A percentile compares a stretch with the other conserved stretches of the same genome.
These are phyloP conservation scores for Eucalyptus urophylla DNA, from an alignment of 345 rosid species.

Conservation along the genomic window DNA sequence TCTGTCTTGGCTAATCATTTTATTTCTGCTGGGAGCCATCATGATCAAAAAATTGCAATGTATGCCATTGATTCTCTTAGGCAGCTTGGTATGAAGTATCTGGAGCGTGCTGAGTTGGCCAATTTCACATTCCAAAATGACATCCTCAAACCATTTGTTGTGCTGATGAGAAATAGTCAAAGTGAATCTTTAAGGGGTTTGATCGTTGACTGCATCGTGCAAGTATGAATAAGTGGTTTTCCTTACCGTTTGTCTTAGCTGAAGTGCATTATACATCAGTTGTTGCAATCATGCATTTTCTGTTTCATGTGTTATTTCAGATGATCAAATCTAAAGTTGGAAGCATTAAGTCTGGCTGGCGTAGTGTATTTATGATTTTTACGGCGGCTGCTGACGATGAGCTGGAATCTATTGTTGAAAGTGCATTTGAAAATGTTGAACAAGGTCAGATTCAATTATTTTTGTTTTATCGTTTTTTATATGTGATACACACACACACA, in stretches of 20 bases:
- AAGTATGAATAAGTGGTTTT: slow-evolving; percentile 28
- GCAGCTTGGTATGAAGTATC: slow-evolving; percentile 89
- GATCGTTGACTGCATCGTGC: slow-evolving; percentile 90
- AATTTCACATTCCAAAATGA: slow-evolving; percentile 93
- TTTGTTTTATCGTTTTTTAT: background rate
- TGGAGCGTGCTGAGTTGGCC: slow-evolving; percentile 86
- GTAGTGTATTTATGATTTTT: slow-evolving; percentile 85
- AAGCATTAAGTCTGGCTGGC: slow-evolving; percentile 94
- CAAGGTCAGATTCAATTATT: slow-evolving; percentile 33
- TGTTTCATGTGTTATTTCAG: slow-evolving; percentile 15
- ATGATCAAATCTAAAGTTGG: slow-evolving; percentile 94
- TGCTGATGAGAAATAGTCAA: slow-evolving; percentile 79
- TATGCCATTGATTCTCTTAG: slow-evolving; percentile 92
- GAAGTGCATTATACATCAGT: background rate
- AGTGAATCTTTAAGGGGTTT: slow-evolving; percentile 71
- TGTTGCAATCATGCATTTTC: background rate
- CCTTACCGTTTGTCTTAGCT: background rate
- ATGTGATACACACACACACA: background rate
- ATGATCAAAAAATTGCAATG: slow-evolving; percentile 87
- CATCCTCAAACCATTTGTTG: slow-evolving; percentile 88
- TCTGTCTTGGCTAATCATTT: slow-evolving; percentile 86
- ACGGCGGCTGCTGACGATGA: slow-evolving; percentile 92
- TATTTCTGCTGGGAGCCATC: slow-evolving; percentile 89
- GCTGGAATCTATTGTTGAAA: slow-evolving; percentile 75
- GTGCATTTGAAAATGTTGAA: slow-evolving; percentile 89